Evolutionary conservation across 164 flowering plant species (phyloP).

Genomic region (Kingdonia uniflora): DNA sequence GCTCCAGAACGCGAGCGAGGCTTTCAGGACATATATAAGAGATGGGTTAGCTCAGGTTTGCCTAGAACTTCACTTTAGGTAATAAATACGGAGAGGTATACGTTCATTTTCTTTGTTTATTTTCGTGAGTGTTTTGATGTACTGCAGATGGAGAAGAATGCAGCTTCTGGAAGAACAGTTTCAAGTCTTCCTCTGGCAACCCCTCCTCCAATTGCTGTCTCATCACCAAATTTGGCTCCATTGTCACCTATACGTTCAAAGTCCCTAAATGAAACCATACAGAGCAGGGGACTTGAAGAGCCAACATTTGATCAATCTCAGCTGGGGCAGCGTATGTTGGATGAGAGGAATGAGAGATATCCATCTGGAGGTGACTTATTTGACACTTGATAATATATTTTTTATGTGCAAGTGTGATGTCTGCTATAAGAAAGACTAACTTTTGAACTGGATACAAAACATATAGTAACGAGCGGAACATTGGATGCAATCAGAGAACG

Average conservation of each 20-base stretch:
- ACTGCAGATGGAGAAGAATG: slow-evolving; percentile 88
- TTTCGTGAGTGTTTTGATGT: background rate
- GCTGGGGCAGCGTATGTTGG: slow-evolving; percentile 29
- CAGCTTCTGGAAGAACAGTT: slow-evolving; percentile 94
- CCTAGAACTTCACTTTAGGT: background rate
- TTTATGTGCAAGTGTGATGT: background rate
- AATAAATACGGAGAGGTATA: background rate
- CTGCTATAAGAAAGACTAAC: background rate
- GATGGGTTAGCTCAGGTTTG: slow-evolving; percentile 93
- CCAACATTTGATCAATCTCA: slow-evolving; percentile 29
- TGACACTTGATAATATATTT: background rate
- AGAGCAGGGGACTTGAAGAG: slow-evolving; percentile 39
- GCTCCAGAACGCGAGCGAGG: slow-evolving; percentile 99
- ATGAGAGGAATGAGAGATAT: slow-evolving; percentile 55
- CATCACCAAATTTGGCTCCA: slow-evolving; percentile 78
- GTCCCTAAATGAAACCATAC: slow-evolving; percentile 38
- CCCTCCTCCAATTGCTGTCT: slow-evolving; percentile 74
- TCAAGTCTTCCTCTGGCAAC: slow-evolving; percentile 83
- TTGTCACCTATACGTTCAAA: slow-evolving; percentile 70
- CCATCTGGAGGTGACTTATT: slow-evolving; percentile 47
- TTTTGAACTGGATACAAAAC: background rate
- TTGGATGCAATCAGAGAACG: slow-evolving; percentile 92
- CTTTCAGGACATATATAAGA: slow-evolving; percentile 94
- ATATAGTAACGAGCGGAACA: slow-evolving; percentile 69
- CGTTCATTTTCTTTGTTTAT: background rate